Evolutionary conservation across 768 basidiomycete genomes (phyloP).

Genomic region (Hebeloma cylindrosporum): DNA sequence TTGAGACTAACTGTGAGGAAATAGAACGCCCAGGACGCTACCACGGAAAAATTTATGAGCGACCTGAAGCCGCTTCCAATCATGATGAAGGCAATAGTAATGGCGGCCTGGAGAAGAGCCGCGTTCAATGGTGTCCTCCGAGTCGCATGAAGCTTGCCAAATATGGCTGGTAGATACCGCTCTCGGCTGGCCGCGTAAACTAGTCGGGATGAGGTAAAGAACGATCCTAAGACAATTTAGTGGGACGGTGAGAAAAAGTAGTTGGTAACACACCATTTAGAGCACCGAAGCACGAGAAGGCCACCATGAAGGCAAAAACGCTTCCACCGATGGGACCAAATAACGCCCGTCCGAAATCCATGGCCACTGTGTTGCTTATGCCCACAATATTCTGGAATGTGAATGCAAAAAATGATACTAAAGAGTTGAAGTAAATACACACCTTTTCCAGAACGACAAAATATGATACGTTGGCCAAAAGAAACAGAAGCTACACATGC

Average conservation of each 20-base stretch:
- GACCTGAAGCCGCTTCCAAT: constrained; percentile 89
- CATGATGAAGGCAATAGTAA: constrained; percentile 78
- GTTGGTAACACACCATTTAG: constrained; percentile 62
- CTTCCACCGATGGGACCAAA: constrained; percentile 87
- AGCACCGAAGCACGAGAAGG: constrained; percentile 93
- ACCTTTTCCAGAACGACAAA: constrained; percentile 91
- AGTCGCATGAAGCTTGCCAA: constrained; percentile 71
- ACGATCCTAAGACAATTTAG: constrained; percentile 46
- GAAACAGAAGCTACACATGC: constrained; percentile 66
- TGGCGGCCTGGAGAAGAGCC: constrained; percentile 68
- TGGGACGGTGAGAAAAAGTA: constrained; percentile 4
- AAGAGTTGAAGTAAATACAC: no score
- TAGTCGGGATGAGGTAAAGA: constrained; percentile 78
- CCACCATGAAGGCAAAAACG: constrained; percentile 88
- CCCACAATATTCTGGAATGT: constrained; percentile 56
- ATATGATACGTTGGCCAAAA: constrained; percentile 85
- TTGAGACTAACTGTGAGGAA: constrained; percentile 66
- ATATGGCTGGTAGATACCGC: constrained; percentile 80
- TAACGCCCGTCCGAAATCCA: constrained; percentile 88
- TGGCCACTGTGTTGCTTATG: constrained; percentile 82
- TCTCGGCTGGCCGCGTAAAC: constrained; percentile 90
- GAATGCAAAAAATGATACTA: background rate
- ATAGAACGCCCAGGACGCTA: constrained; percentile 86
- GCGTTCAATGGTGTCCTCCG: constrained; percentile 90
- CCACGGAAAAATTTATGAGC: constrained; percentile 86